Base-by-base conservation (phyloP, 495 filamentous ascomycete genomes). In the Evernia prunastri region DNA sequence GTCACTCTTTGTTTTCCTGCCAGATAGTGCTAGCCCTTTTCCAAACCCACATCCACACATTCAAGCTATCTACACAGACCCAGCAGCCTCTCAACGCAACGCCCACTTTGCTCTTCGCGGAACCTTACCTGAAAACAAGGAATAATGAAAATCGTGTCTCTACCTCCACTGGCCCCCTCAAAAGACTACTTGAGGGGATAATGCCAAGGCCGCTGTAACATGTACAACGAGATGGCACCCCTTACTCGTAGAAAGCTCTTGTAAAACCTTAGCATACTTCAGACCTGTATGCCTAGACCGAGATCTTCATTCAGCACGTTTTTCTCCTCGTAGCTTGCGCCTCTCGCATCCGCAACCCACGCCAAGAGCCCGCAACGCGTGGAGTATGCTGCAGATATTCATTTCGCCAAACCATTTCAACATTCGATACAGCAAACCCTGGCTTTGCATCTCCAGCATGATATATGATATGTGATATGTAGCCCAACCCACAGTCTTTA, bases 401-500 rank as follows among this genome's bases (percentile, higher is more conserved):
- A 23, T 18, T 47, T 10, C 43, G n/a, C n/a, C n/a, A n/a, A n/a
- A n/a, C n/a, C n/a, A n/a, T n/a, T n/a, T n/a, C n/a, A n/a, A n/a
- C n/a, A n/a, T n/a, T n/a, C 36, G 10, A 39, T 39, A 1, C 36
- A 11, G 36, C 36, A 11, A n/a, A 39, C 36, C 10, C 36, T 8
- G 36, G 36, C 36, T 39, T 39, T 20, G 0, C 40, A 43, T 43
- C 3, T 18, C 15, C 17, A 43, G 36, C 40, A 20, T 43, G 36
- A n/a, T n/a, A n/a, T n/a, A n/a, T n/a, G n/a, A n/a, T 37, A 6
- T 37, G 7, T 20, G 13, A 13, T 10, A 25, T 17, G 0, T 63
- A 63, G n/a, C 29, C 35, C 27, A 17, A 15, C 6, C 18, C 12
- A 57, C 51, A 57, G 51, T 63, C 61, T 27, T 63, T 63, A 63